These are phyloP conservation scores for Stachybotrys elegans DNA, from an alignment of 2,329 filamentous ascomycete genomes.

Conservation along the genomic window DNA sequence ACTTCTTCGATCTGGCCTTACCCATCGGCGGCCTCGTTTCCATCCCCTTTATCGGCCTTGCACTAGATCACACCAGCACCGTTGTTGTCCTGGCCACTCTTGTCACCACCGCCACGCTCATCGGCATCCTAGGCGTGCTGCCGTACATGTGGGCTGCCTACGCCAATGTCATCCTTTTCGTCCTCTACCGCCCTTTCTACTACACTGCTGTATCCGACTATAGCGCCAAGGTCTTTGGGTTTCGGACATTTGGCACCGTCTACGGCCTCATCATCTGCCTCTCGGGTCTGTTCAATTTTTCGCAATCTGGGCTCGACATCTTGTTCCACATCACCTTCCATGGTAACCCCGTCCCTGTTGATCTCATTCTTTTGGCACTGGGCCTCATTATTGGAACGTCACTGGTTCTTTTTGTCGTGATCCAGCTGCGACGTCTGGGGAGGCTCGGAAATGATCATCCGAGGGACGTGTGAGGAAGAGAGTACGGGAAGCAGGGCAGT, in stretches of 20 bases:
- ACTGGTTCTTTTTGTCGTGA: conserved; percentile 62
- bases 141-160: conserved; percentile 68
- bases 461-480: no score
- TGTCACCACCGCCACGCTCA: conserved; percentile 65
- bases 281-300: conserved; percentile 78
- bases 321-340: conserved; percentile 68
- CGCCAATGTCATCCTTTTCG: conserved; percentile 71
- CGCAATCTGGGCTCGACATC: conserved; percentile 73
- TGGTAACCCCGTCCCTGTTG: conserved; percentile 72
- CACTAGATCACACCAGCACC: conserved; percentile 75
- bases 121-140: conserved; percentile 72
- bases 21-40: conserved; percentile 79
- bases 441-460: no score
- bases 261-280: conserved; percentile 87
- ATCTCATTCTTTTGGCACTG: conserved; percentile 58
- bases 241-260: conserved; percentile 88
- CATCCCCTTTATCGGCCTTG: conserved; percentile 76
- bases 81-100: conserved; percentile 65
- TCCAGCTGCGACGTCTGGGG: conserved; percentile 29
- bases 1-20: conserved; percentile 75
- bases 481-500: no score
- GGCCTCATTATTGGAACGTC: conserved; percentile 60
- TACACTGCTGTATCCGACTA: conserved; percentile 91
- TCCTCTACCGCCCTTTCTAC: conserved; percentile 82
- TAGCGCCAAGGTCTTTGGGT: conserved; percentile 86